Evolutionary conservation across 805 yeast genomes (phyloP), one percentile per base, ranked within the genome.

Genomic region (Candida stauntonica): DNA sequence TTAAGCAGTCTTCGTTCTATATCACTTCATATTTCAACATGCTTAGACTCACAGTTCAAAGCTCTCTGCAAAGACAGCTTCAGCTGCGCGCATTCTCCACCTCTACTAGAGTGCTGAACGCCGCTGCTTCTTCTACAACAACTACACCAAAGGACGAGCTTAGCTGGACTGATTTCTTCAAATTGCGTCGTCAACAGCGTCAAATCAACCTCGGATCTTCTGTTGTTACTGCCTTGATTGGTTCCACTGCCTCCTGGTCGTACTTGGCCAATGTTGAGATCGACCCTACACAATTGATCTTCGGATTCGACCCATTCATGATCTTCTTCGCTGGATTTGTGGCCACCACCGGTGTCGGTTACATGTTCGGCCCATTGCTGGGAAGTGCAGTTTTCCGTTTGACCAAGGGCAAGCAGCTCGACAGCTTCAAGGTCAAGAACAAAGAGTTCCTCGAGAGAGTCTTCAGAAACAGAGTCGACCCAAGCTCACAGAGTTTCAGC

Each of bases 271-370:
- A 84, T 50, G 67, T 84, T 49, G 93, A 86, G 57, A 77, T 93
- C 44, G 97, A 91, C 59, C 84, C 91, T 26, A 87, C 95, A 31
- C 86, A 86, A 58, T 74, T 79, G 44, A 73, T 91, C 35, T 74
- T 84, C 62, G 99, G 98, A 2, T 70, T 91, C 44, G 98, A 93
- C 57, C 87, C 95, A n/a, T 68, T 86, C 50, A 76, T 85, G 60
- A 86, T 86, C 28, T 72, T 82, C 55, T 79, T 84, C 27, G 86
- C 83, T 30, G 88, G 81, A 1, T 75, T 88, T 31, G 61, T 83
- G 39, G 67, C 79, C 12, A 79, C 85, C 12, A 91, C 91, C 18
- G 78, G 77, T 32, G 58, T 82, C 26, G 97, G 97, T 3, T 87
- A 78, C 55, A 63, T 88, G 50, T 66, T 79, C 33, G 98, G 98